Percentiles rank a stretch among this genome's conserved stretches.
These are phyloP conservation scores for Colletotrichum sansevieriae DNA, from an alignment of 2,329 filamentous ascomycete genomes.

Conservation along the genomic window DNA sequence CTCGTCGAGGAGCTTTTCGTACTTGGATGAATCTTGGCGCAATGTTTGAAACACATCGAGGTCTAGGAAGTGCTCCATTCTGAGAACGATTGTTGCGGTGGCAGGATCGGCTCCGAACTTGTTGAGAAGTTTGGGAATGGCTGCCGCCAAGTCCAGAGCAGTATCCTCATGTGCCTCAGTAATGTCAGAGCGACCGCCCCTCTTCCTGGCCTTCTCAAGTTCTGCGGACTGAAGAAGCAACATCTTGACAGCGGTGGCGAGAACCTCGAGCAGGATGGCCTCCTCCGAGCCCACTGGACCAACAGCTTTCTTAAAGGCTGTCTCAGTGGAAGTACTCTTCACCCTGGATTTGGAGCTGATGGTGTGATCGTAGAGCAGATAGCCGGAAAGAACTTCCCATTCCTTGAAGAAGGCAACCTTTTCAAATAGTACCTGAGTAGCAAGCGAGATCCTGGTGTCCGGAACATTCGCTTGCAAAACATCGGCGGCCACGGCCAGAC, in stretches of 20 bases:
- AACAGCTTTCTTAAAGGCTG: constrained; percentile 77
- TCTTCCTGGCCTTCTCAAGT: constrained; percentile 70
- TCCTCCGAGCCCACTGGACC: constrained; percentile 84
- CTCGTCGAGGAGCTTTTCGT: constrained; percentile 86
- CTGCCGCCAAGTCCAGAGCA: constrained; percentile 79
- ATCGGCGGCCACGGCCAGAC: constrained; percentile 64
- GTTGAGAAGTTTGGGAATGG: constrained; percentile 88
- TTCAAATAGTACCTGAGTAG: constrained; percentile 87
- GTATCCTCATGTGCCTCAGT: constrained; percentile 82
- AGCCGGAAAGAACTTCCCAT: constrained; percentile 91
- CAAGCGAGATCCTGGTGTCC: constrained; percentile 87
- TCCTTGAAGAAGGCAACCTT: constrained; percentile 83
- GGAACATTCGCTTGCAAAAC: constrained; percentile 73
- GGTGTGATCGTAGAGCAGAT: constrained; percentile 93
- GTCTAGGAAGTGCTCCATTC: constrained; percentile 87
- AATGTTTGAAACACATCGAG: constrained; percentile 90
- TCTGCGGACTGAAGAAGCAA: constrained; percentile 77
- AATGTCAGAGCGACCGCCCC: constrained; percentile 71
- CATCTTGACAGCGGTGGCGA: constrained; percentile 85
- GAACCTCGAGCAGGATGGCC: constrained; percentile 85
- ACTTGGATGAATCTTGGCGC: constrained; percentile 85
- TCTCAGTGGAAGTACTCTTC: constrained; percentile 70
- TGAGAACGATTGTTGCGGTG: constrained; percentile 86
- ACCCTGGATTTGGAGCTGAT: constrained; percentile 66
- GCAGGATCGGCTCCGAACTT: constrained; percentile 93